Evolutionary conservation across 2,329 filamentous ascomycete species (phyloP), one percentile per base, ranked within the genome.

Genomic region (Parastagonospora nodorum): DNA sequence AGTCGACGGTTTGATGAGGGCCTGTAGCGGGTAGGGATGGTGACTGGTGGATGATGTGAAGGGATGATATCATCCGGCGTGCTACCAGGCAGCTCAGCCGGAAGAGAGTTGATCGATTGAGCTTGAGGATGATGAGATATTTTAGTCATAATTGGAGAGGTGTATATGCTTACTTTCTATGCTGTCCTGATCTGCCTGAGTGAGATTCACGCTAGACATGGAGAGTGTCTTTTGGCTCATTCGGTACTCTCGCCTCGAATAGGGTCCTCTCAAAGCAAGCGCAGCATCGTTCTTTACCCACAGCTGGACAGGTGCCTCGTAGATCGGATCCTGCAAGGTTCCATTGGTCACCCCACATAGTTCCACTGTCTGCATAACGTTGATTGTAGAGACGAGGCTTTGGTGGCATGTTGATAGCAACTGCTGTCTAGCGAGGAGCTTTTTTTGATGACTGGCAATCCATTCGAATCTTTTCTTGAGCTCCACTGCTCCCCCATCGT

Each of bases 391-490:
- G 27, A 63, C 53, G 7, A 72, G 54, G 38, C 64, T 65, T 19
- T 62, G 56, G 44, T 71, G 69, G 24, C 66, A 68, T 11, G 47
- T 49, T 12, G 50, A 48, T 27, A 73, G 51, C 8, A 57, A 42
- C 30, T 57, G 50, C 55, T 60, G 50, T 48, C 59, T 58, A 41
- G 49, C 53, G 32, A 48, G n/a, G 24, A 69, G 55, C 42, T 58
- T 64, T 16, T 64, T 61, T 36, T 69, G 68, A 33, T 72, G 62
- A 29, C 53, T 55, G 10, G 69, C 28, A 3, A 64, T 55, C 64
- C 67, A 71, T 24, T 69, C 66, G 27, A 69, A 64, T 48, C 61
- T 69, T 11, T 60, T 63, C 50, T 52, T 66, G 46, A 67, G 55
- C 32, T 44, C 53, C 31, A 47, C 53, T 40, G 57, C 46, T 43